Conservation (phyloP, 1,284 basidiomycete species). For the Leucoagaricus sp. region DNA sequence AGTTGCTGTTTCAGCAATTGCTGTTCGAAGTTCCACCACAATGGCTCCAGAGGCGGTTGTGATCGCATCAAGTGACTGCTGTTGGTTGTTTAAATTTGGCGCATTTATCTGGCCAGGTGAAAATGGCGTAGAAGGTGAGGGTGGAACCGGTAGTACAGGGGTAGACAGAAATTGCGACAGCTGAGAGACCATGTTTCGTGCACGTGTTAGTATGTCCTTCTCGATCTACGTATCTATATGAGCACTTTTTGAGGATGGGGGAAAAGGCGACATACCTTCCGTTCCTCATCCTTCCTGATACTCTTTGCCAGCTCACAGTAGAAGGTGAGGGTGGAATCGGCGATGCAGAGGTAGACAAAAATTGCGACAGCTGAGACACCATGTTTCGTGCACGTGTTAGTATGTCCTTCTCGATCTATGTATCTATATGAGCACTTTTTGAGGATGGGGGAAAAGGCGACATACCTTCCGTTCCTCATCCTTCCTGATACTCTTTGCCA, state of each 20-base stretch:
- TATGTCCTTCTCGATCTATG: constrained; percentile 54
- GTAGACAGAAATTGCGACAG: constrained; percentile 47
- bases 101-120: background rate
- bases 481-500: constrained; percentile 66
- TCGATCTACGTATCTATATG: constrained; percentile 51
- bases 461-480: constrained; percentile 63
- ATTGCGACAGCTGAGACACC: constrained; percentile 30
- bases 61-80: constrained; percentile 31
- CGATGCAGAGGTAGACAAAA: constrained; percentile 2
- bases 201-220: constrained; percentile 54
- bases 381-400: constrained; percentile 51
- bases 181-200: constrained; percentile 46
- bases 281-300: too few relatives aligned
- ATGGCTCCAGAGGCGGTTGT: constrained; percentile 52
- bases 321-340: background rate
- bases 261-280: too few relatives aligned
- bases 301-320: too few relatives aligned
- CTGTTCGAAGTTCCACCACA: constrained; percentile 56
- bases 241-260: too few relatives aligned
- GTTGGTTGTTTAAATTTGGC: background rate
- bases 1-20: constrained; percentile 48
- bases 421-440: too few relatives aligned
- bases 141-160: background rate
- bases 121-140: background rate
- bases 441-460: too few relatives aligned